Evolutionary conservation across 148 eudicot genomes (phyloP).

Genomic region (Camellia granthamiana): DNA sequence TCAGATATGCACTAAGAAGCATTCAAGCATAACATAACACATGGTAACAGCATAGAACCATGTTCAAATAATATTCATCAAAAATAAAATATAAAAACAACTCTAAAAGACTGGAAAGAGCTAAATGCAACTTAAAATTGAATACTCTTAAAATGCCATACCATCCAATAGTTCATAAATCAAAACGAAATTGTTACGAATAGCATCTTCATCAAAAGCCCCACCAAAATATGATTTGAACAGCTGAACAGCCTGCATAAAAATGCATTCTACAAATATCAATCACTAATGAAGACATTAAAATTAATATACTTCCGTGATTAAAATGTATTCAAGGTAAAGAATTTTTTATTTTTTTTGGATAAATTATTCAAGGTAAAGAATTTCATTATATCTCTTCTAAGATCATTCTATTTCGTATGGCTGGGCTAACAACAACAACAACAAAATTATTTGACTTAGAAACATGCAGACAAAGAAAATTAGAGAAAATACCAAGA

Average conservation of each 20-base stretch:
- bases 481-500: background rate
- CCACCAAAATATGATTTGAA: constrained; percentile 99
- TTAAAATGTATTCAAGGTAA: background rate
- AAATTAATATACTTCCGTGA: background rate
- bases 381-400: too few species aligned
- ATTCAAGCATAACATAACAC: background rate
- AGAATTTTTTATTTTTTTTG: background rate
- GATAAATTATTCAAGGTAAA: too few species aligned
- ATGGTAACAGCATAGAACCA: background rate
- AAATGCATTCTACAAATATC: constrained; percentile 1
- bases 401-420: too few species aligned
- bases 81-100: background rate
- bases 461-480: constrained; percentile 7
- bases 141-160: constrained; percentile 30
- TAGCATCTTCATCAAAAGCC: constrained; percentile 97
- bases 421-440: too few species aligned
- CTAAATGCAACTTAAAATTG: constrained; percentile 2
- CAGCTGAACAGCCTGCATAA: constrained; percentile 84
- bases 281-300: background rate
- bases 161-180: constrained; percentile 96
- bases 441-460: background rate
- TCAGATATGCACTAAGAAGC: background rate
- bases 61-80: background rate
- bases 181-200: constrained; percentile 94
- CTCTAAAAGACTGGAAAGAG: background rate